Evolutionary conservation across 768 basidiomycete species (phyloP).

Genomic region (Xerocomellus intermedius): DNA sequence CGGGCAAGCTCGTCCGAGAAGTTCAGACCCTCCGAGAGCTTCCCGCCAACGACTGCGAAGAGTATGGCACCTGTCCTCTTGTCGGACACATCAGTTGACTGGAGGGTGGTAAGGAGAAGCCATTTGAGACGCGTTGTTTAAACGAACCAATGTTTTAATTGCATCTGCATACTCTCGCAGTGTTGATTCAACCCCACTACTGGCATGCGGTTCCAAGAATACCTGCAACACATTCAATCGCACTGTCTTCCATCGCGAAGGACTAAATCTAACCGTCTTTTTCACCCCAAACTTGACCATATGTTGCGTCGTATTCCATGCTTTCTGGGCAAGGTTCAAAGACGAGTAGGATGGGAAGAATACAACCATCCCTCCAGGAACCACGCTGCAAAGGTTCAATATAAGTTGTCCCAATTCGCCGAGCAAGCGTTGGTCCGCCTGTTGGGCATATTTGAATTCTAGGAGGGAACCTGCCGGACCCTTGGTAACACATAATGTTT

Average conservation of each 20-base stretch:
- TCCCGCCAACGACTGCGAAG: slow-evolving; percentile 94
- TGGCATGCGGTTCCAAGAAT: slow-evolving; percentile 86
- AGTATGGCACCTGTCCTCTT: slow-evolving; percentile 68
- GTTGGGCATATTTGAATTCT: slow-evolving; percentile 78
- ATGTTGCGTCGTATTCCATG: slow-evolving; percentile 65
- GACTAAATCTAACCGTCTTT: slow-evolving; percentile 59
- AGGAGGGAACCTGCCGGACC: slow-evolving; percentile 74
- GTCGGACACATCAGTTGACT: slow-evolving; percentile 24
- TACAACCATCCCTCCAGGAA: slow-evolving; percentile 88
- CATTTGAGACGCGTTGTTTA: background rate
- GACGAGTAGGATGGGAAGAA: slow-evolving; percentile 94
- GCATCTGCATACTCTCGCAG: slow-evolving; percentile 71
- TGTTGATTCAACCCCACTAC: slow-evolving; percentile 66
- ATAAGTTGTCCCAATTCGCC: slow-evolving; percentile 82
- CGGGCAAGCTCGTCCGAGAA: slow-evolving; percentile 81
- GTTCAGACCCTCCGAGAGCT: slow-evolving; percentile 90
- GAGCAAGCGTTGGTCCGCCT: slow-evolving; percentile 64
- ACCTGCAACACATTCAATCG: slow-evolving; percentile 45
- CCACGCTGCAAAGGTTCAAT: slow-evolving; percentile 71
- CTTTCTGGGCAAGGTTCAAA: slow-evolving; percentile 59
- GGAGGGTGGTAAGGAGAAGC: slow-evolving; percentile 3
- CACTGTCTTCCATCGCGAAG: background rate
- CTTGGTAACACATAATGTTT: slow-evolving; percentile 67
- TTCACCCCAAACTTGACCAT: slow-evolving; percentile 61
- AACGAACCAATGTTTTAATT: slow-evolving; percentile 29